Evolutionary conservation across 495 filamentous ascomycete species (phyloP), one percentile per base, ranked within the genome.

Genomic region (Staphylotrichum longicolle): DNA sequence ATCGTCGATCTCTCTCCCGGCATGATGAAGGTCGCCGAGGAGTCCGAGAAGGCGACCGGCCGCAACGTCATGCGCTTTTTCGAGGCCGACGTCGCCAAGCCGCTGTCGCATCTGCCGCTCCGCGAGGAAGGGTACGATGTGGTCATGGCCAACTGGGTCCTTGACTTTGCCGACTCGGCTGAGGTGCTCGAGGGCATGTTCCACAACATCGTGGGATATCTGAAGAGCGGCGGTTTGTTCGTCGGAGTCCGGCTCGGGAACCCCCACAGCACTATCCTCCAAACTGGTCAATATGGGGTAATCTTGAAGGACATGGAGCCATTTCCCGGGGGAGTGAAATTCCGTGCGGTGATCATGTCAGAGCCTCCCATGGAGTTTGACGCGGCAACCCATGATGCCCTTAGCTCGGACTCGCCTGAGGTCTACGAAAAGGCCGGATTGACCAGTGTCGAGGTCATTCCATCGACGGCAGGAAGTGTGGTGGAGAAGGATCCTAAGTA

Each of bases 171-270:
- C 7, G 54, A 44, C 2, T 61, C 53, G 41, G 9, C 60, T 2
- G 62, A 59, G 2, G 68, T 60, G 10, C 67, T 75, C 4, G 57
- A 61, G 39, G 74, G 54, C 34, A 72, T 76, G 69, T 70, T 67
- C 64, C 49, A 42, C 7, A 76, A 75, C 53, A 44, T 71, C 5
- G 62, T 48, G 0, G 15, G 48, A 20, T 56, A 63, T 27, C 47
- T 73, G n/a, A 72, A 73, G 64, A 57, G 66, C 1, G 73, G 70
- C 3, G 73, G 70, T 0, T 54, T 52, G 12, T 73, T 70, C 37
- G 39, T 71, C 12, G 64, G 68, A 1, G 63, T 70, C 9, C 49
- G 69, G 14, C 50, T 53, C 27, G 30, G 46, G 10, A 66, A 63
- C 30, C 33, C 67, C 0, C 34, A 47, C 3, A 61, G 62, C 44